These are phyloP conservation scores for Pulveroboletus sp. DNA, from an alignment of 768 basidiomycete genomes.

Conservation along the genomic window DNA sequence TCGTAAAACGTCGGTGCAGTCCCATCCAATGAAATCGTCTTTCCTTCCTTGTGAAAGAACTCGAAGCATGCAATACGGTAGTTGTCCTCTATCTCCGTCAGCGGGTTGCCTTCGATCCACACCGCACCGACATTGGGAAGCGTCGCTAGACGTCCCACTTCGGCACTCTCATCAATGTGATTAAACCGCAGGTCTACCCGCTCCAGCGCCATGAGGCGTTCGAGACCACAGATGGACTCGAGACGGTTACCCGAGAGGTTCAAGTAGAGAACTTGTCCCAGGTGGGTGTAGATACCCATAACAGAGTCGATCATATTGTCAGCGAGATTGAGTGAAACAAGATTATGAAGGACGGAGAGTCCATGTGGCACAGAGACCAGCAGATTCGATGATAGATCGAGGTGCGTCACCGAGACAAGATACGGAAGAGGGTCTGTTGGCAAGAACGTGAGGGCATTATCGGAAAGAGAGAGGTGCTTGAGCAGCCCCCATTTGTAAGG, in stretches of 20 bases:
- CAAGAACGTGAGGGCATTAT: constrained; percentile 80
- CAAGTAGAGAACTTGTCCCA: constrained; percentile 74
- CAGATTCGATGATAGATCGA: constrained; percentile 90
- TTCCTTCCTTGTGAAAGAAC: constrained; percentile 83
- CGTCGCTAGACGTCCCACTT: constrained; percentile 77
- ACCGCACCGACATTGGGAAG: constrained; percentile 79
- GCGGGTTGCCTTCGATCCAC: constrained; percentile 84
- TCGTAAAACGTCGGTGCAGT: constrained; percentile 68
- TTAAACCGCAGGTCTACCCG: constrained; percentile 83
- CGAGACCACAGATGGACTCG: constrained; percentile 93
- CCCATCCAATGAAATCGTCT: constrained; percentile 74
- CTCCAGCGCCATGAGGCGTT: constrained; percentile 82
- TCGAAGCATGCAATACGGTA: constrained; percentile 81
- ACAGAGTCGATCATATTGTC: constrained; percentile 98
- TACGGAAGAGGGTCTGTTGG: constrained; percentile 64
- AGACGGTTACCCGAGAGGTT: constrained; percentile 87
- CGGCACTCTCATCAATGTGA: constrained; percentile 74
- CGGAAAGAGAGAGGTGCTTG: constrained; percentile 70
- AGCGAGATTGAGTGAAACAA: constrained; percentile 89
- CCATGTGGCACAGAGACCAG: constrained; percentile 84
- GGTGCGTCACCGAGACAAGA: constrained; percentile 72
- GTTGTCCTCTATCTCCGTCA: constrained; percentile 63
- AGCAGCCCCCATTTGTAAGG: constrained; percentile 73
- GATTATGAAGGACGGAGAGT: constrained; percentile 69
- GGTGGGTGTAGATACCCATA: constrained; percentile 77